phyloP scores from a whole-genome alignment of 2,329 filamentous ascomycete genomes.

The Aspergillus tamarii region DNA sequence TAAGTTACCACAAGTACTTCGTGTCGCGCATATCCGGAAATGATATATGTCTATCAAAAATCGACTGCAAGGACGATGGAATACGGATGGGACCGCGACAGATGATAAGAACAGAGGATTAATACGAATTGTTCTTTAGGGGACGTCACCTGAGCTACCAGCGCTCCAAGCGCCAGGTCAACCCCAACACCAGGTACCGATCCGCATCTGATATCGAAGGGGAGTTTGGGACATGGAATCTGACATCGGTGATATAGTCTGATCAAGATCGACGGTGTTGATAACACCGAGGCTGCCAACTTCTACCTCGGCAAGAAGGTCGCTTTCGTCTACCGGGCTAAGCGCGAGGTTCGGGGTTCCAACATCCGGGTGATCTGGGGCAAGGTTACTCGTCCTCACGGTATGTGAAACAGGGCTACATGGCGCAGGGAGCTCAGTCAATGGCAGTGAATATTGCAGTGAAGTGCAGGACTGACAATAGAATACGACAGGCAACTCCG shows the following conservation, averaged over 20 bases:
- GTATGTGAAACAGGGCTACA: constrained; percentile 55
- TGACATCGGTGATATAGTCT: constrained; percentile 58
- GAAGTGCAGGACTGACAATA: constrained; percentile 11
- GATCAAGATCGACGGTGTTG: constrained; percentile 99
- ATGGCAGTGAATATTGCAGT: neutral
- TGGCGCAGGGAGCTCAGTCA: constrained; percentile 6
- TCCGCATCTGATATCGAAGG: constrained; percentile 15
- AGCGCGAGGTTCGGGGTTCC: constrained; percentile 92
- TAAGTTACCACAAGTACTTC: constrained; percentile 58
- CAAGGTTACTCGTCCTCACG: constrained; percentile 95
- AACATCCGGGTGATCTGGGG: constrained; percentile 99
- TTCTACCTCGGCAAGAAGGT: constrained; percentile 99
- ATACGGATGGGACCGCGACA: constrained; percentile 20
- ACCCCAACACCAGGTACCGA: constrained; percentile 72
- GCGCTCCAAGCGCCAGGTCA: constrained; percentile 89
- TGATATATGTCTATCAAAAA: constrained; percentile 15
- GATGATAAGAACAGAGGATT: constrained; percentile 31
- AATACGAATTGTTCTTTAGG: constrained; percentile 58
- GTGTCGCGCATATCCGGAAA: constrained; percentile 27
- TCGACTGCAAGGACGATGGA: constrained; percentile 9
- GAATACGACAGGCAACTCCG: constrained; percentile 77
- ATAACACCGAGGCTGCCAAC: constrained; percentile 84
- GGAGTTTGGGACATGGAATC: constrained; percentile 21
- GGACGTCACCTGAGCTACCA: constrained; percentile 98
- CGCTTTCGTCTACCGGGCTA: constrained; percentile 96